These are phyloP conservation scores for Cystobasidium tubakii DNA, from an alignment of 768 basidiomycete genomes.

Conservation along the genomic window DNA sequence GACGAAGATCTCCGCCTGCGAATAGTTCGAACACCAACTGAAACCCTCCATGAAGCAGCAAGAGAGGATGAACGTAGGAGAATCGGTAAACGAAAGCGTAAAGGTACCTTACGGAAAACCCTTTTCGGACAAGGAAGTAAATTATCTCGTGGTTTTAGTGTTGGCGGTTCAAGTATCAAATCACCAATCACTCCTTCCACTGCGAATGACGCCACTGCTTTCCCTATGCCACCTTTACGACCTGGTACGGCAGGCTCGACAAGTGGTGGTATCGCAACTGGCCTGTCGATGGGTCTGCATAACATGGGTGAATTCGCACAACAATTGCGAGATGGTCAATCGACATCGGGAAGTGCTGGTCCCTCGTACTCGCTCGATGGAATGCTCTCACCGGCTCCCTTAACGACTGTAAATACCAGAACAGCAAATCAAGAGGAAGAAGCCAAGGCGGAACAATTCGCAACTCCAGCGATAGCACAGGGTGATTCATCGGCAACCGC, in stretches of 20 bases:
- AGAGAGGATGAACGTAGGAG: constrained; percentile 57
- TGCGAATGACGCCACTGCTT: not conserved
- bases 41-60: constrained; percentile 79
- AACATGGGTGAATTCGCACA: constrained; percentile 9
- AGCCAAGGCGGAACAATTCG: constrained; percentile 38
- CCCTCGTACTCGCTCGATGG: not conserved
- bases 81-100: constrained; percentile 33
- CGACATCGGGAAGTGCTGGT: not conserved
- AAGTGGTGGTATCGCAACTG: not conserved
- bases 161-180: constrained; percentile 12
- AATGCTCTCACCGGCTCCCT: not conserved
- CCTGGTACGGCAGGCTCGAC: not conserved
- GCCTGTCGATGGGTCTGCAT: not conserved
- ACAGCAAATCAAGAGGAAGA: constrained; percentile 35
- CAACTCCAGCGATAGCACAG: not conserved
- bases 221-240: not conserved
- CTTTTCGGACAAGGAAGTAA: constrained; percentile 20
- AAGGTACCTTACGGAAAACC: constrained; percentile 8
- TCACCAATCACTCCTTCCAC: not conserved
- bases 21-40: constrained; percentile 84
- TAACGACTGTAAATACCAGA: constrained; percentile 6
- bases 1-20: constrained; percentile 81
- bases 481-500: constrained; percentile 52
- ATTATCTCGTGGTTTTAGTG: constrained; percentile 11
- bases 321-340: not conserved